Base-by-base conservation (phyloP, 495 filamentous ascomycete genomes). In the Darksidea phi region DNA sequence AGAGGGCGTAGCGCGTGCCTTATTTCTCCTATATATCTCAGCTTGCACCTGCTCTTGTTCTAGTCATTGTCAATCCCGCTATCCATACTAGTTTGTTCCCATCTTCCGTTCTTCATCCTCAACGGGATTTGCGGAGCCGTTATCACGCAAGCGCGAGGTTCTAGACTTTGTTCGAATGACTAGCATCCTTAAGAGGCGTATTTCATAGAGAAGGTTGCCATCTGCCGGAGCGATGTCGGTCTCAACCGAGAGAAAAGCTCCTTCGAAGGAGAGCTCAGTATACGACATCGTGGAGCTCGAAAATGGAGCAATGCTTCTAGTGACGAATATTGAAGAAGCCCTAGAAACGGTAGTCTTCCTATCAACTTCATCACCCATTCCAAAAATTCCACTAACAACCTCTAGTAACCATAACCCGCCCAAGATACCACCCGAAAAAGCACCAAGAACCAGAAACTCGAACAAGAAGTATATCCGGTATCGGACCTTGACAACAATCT, bases 401-500 rank as follows among this genome's bases (percentile, higher is more conserved):
- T 20, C 18, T n/a, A 59, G 57, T 6, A 32, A 34, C 13, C 48
- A 34, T 1, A 41, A 25, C n/a, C 6, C 2, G 12, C 18, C 17
- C 41, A 63, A 25, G 37, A 67, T 15, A 50, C 63, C 23, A 59
- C 59, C 21, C 25, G 64, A 28, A 62, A 62, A 28, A 67, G 64
- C 54, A 67, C 21, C 24, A 38, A 23, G 15, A 67, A 59, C 15
- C 8, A 48, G 18, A 25, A 56, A 25, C 48, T 67, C 5, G 50
- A 49, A 18, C 28, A 32, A 11, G 59, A 63, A 48, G 51, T 18
- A 17, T 63, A 63, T 26, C 64, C 61, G 1, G 26, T 60, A 28
- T 61, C 24, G 37, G 66, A 68, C 24, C 52, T 68, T 3, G 61
- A 64, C 13, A 64, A 61, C 7, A 50, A 50, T 0, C 25, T 68